These are phyloP conservation scores for Neurospora hispaniola DNA, from an alignment of 495 filamentous ascomycete species.

Conservation along the genomic window DNA sequence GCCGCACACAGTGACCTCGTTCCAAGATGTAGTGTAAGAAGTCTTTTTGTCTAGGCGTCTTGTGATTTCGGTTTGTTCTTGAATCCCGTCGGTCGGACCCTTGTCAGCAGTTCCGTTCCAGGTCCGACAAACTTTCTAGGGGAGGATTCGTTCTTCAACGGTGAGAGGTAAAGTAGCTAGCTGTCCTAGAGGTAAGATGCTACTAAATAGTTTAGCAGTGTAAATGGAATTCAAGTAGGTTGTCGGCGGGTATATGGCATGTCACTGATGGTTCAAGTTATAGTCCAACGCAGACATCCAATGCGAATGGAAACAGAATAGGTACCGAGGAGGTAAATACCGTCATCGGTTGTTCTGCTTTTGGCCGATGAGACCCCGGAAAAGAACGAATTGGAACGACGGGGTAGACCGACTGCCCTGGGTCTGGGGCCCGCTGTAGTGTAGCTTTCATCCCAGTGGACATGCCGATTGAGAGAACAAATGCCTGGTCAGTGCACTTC, in stretches of 20 bases:
- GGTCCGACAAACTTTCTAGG: not conserved
- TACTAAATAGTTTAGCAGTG: not conserved
- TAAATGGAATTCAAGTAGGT: not conserved
- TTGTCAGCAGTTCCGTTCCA: not conserved
- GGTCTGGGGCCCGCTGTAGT: not conserved
- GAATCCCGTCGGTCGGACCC: not conserved
- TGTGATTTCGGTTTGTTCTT: not conserved
- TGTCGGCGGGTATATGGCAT: not conserved
- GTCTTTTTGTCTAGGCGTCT: not conserved
- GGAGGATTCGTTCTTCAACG: not conserved
- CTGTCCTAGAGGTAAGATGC: not conserved
- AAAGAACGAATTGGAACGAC: not conserved
- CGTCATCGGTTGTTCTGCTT: not conserved
- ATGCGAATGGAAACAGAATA: not conserved
- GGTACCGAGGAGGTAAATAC: not conserved
- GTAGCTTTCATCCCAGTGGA: not conserved
- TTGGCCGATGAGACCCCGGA: not conserved
- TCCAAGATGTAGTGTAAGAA: not conserved
- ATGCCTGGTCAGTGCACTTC: not conserved
- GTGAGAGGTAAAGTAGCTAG: not conserved
- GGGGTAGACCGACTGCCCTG: not conserved
- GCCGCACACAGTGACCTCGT: not conserved
- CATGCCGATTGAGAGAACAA: not conserved
- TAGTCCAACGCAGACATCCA: not conserved
- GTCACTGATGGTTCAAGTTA: not conserved